Evolutionary conservation across 305 asterid genomes (phyloP), one percentile per base, ranked within the genome.

Genomic region (Fraxinus dipetala): DNA sequence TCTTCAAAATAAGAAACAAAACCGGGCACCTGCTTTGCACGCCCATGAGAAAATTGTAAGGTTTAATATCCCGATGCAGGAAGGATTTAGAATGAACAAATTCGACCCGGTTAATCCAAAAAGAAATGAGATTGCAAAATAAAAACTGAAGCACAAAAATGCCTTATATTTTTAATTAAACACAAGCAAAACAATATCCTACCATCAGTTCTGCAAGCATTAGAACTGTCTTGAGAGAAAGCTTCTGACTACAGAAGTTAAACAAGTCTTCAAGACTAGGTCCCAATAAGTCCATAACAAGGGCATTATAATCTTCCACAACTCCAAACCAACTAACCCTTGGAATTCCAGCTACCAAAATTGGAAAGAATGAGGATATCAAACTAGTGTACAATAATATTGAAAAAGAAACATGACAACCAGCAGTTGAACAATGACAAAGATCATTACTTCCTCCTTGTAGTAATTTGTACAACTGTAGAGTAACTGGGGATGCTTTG

Each of bases 191-290:
- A 70, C 24, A 81, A 79, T n/a, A 75, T 13, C 59, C 31, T 88
- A 93, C 98, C 97, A 93, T 92, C 90, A 93, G 97, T 89, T 94
- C 98, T 2, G 97, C 97, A 43, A 94, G 95, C 97, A 94, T 94
- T 83, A 93, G 94, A 85, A 94, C 97, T 54, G 97, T 94, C 89
- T 94, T 93, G 83, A 94, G 81, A 45, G 98, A 93, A 67, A 94
- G 87, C 88, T 92, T 92, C 89, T 94, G 88, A 88, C 92, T 93
- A 79, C 97, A 93, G 90, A 92, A 94, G 88, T 89, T 94, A 79
- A 93, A 94, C 84, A 94, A 88, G 88, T 94, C 98, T 87, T 94
- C 98, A 86, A 94, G 94, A 88, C 98, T 94, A 74, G 94, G 98
- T 72, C 98, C 98, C 84, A 94, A 83, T 75, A 94, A 89, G 84